Base-by-base conservation (phyloP, 495 filamentous ascomycete genomes). In the Hypoxylon fuscum region DNA sequence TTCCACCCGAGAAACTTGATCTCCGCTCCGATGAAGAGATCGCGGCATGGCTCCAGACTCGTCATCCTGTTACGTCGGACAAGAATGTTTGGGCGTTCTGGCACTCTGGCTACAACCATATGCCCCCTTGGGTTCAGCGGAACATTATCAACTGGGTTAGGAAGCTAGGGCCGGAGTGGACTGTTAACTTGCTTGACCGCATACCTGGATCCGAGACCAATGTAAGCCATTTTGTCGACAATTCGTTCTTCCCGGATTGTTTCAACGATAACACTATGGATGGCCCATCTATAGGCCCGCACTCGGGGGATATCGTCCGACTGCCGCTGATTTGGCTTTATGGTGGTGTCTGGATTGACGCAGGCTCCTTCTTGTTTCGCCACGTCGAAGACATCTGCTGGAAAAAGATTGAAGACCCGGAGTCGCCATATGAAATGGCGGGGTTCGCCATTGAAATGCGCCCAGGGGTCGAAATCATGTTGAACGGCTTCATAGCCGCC, bases 81-180 rank as follows among this genome's bases (percentile, higher is more conserved):
- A 78, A 75, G 62, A 80, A 80, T 55, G 58, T 80, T 29, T 80
- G 77, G 77, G 67, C 74, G 3, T 79, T 68, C 59, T 79, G 77
- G 77, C 68, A 78, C 53, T 49, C 65, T 2, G 77, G 76, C 0
- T 68, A 73, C 29, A 22, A 23, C 10, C 23, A 62, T 8, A 72
- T 75, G 64, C 68, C 67, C 6, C 42, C 66, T 2, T 80, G 75
- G 75, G 68, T 70, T 41, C 71, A 70, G 29, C 63, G 73, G 9
- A 78, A 77, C 51, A 54, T 74, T 48, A 69, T 74, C 59, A 64
- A 64, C 22, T 74, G 72, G 72, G 68, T 71, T 21, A 66, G 72
- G 6, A 62, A 62, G 21, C 62, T 71, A 1, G 72, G 68, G 1
- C 57, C 70, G 1, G 45, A 51, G 0, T 74, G 72, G 72, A 72